Evolutionary conservation across 176 grass and related monocot genomes (phyloP), one percentile per base, ranked within the genome.

Genomic region (Triticum turgidum): DNA sequence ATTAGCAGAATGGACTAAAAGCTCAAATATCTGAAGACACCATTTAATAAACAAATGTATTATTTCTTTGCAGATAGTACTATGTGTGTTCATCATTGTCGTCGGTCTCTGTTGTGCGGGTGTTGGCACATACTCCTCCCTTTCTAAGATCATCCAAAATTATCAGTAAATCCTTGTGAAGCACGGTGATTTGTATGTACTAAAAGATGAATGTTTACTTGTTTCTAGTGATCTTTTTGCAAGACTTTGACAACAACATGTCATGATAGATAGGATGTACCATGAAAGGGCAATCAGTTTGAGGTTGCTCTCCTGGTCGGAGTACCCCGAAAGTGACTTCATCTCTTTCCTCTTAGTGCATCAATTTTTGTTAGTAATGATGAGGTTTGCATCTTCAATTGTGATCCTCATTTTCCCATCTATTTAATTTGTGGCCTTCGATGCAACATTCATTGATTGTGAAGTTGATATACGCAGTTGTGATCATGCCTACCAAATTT

Each of bases 61-160:
- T 33, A 44, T 47, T 71, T 65, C 59, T 42, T 42, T 90, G 56
- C 76, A 92, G 93, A 49, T 78, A 63, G 41, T 83, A 39, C 27
- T 87, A 3, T 95, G 93, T 41, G 82, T 76, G 4, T 78, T 86
- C 74, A 92, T 95, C 41, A 92, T 95, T 70, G 47, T 5, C 2
- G 21, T 92, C 5, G 90, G 93, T 76, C 62, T 88, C 7, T 62
- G 73, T 37, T 90, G 85, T 45, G 89, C 80, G 10, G 75, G 58
- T 70, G 58, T 92, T 51, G 93, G 93, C 88, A 95, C 93, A 22
- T 84, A 82, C 70, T 88, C 93, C 3, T 86, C 93, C 10, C 68
- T 95, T 49, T 87, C 90, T 10, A 88, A 88, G 65, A 95, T 95
- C 34, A 88, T 92, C 13, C 77, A 92, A 51, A 77, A 87, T 39